These are phyloP conservation scores for Penicillium nucicola DNA, from an alignment of 495 filamentous ascomycete genomes.

Conservation along the genomic window DNA sequence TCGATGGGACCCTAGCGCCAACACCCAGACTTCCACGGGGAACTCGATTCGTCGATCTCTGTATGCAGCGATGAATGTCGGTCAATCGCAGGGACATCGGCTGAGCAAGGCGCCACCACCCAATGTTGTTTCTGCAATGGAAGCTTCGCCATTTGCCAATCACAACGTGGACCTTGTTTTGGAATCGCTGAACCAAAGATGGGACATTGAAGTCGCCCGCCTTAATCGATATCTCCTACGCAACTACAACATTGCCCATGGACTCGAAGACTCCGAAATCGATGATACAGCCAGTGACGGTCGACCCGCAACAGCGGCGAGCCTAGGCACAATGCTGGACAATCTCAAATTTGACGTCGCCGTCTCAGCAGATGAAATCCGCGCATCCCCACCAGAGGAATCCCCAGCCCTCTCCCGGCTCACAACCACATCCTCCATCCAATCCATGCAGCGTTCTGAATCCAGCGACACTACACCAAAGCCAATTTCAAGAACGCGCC, in stretches of 20 bases:
- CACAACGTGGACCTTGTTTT: conserved; percentile 55
- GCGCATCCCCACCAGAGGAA: conserved; percentile 17
- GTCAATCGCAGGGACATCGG: conserved; percentile 30
- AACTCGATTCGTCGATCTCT: conserved; percentile 46
- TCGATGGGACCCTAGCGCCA: conserved; percentile 34
- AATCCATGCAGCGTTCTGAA: not conserved
- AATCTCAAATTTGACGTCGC: conserved; percentile 40
- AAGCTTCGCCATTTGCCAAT: conserved; percentile 30
- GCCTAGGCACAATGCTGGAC: conserved; percentile 39
- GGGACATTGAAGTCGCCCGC: conserved; percentile 57
- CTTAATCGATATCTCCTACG: conserved; percentile 57
- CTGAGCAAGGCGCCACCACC: conserved; percentile 31
- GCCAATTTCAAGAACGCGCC: conserved; percentile 15
- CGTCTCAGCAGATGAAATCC: conserved; percentile 33
- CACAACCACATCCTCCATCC: not conserved
- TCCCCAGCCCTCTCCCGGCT: conserved; percentile 3
- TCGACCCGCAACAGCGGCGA: conserved; percentile 37
- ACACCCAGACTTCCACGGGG: conserved; percentile 29
- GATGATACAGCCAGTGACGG: conserved; percentile 37
- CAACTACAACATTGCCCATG: conserved; percentile 57
- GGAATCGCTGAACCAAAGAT: conserved; percentile 55
- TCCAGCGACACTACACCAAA: conserved; percentile 1
- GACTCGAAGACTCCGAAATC: conserved; percentile 23
- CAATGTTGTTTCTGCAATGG: conserved; percentile 18
- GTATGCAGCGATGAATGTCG: conserved; percentile 37